These are phyloP conservation scores for Fraxinus pennsylvanica DNA, from an alignment of 257 asterid species.

Conservation along the genomic window DNA sequence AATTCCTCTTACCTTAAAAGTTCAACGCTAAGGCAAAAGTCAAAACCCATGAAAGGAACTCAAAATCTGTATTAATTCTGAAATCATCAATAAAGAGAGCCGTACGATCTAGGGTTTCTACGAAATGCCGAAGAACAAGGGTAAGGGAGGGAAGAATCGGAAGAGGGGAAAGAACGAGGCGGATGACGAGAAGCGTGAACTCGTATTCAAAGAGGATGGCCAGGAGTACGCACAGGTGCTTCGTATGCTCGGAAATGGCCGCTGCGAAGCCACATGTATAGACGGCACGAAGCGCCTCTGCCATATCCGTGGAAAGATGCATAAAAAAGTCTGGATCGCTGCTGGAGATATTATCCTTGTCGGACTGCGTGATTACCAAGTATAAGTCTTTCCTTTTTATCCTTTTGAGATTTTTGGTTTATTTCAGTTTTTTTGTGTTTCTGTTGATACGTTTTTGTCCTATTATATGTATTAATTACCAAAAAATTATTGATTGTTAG, in stretches of 20 bases:
- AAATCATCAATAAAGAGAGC: slow-evolving; percentile 5
- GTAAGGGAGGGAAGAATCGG: slow-evolving; percentile 97
- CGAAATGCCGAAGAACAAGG: slow-evolving; percentile 95
- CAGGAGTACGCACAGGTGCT: slow-evolving; percentile 94
- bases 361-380: slow-evolving; percentile 95
- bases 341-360: slow-evolving; percentile 96
- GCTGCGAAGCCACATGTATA: slow-evolving; percentile 85
- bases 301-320: slow-evolving; percentile 97
- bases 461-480: background rate
- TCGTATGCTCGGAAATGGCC: slow-evolving; percentile 92
- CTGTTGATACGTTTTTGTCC: background rate
- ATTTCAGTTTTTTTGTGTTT: background rate
- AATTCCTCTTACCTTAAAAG: slow-evolving; percentile 22
- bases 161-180: slow-evolving; percentile 98
- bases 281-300: slow-evolving; percentile 86
- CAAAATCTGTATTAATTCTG: background rate
- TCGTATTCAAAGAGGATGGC: slow-evolving; percentile 90
- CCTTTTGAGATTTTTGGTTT: background rate
- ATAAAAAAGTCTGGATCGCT: slow-evolving; percentile 94
- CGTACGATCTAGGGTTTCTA: slow-evolving; percentile 48
- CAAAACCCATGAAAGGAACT: background rate
- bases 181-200: slow-evolving; percentile 94
- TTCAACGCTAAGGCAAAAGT: slow-evolving; percentile 3
- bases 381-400: background rate
- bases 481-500: background rate